Percentiles rank a stretch among this genome's conserved stretches.
These are phyloP conservation scores for Arthrobotrys musiformis DNA, from an alignment of 2,329 filamentous ascomycete genomes.

Conservation along the genomic window DNA sequence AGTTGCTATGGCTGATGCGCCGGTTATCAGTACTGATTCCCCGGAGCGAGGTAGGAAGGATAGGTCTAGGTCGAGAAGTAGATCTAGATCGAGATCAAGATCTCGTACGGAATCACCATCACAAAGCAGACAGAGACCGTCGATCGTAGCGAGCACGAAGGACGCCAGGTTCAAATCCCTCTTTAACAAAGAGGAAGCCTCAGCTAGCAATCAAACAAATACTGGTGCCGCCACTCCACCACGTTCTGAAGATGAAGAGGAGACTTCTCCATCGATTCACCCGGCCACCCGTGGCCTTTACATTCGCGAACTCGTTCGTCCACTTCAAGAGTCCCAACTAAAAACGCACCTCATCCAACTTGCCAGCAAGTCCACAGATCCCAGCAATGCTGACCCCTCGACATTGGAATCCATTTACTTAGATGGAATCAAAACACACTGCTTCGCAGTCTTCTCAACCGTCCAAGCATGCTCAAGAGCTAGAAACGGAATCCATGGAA, in stretches of 20 bases:
- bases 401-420: conserved; percentile 78
- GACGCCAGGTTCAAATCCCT: conserved; percentile 67
- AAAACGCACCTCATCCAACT: conserved; percentile 76
- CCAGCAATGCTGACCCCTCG: conserved; percentile 61
- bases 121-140: conserved; percentile 46
- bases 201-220: conserved; percentile 56
- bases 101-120: conserved; percentile 32
- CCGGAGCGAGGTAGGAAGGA: conserved; percentile 37
- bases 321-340: conserved; percentile 76
- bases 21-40: conserved; percentile 36
- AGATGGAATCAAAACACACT: conserved; percentile 87
- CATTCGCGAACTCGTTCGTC: conserved; percentile 89
- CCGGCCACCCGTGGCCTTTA: conserved; percentile 81
- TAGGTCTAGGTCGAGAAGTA: conserved; percentile 14
- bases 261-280: conserved; percentile 71
- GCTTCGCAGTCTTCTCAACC: conserved; percentile 78
- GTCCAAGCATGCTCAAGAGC: conserved; percentile 79
- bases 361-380: conserved; percentile 66
- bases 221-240: conserved; percentile 56
- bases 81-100: conserved; percentile 28
- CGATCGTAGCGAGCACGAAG: conserved; percentile 55
- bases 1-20: conserved; percentile 47
- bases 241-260: conserved; percentile 62
- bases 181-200: conserved; percentile 62
- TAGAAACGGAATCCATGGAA: conserved; percentile 78